A percentile compares a stretch with the other conserved stretches of the same genome.
Conservation (phyloP, 306 rosid species). For the Cicer yamashitae region DNA sequence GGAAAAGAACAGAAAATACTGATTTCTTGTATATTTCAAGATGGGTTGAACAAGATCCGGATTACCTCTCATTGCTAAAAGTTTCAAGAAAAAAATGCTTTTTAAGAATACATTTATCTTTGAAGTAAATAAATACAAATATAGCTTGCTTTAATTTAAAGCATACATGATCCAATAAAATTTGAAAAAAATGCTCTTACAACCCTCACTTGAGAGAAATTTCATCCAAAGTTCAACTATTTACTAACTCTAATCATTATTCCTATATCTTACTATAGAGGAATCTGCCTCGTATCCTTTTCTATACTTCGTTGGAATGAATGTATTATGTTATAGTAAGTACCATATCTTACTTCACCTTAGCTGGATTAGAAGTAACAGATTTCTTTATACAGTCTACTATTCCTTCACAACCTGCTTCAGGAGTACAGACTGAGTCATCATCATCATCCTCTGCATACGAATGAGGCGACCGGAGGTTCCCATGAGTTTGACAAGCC, state of each 20-base stretch:
- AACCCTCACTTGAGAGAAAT: conserved; percentile 6
- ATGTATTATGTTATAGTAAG: conserved; percentile 1
- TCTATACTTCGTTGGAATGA: conserved; percentile 6
- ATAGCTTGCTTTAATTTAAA: conserved; percentile 7
- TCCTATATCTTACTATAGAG: conserved; percentile 21
- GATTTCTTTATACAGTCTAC: conserved; percentile 83
- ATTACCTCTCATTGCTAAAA: conserved; percentile 30
- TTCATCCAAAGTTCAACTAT: conserved; percentile 25
- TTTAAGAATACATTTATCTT: background rate
- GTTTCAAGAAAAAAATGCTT: background rate
- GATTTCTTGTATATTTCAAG: conserved; percentile 1
- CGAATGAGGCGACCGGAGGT: conserved; percentile 92
- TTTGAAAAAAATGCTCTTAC: background rate
- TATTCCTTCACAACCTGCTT: conserved; percentile 79
- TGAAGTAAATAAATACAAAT: conserved; percentile 5
- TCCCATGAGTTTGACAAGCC: conserved; percentile 93
- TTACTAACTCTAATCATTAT: conserved; percentile 41
- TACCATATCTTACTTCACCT: conserved; percentile 42
- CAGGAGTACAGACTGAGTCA: conserved; percentile 47
- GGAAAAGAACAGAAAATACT: background rate
- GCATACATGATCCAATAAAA: conserved; percentile 20
- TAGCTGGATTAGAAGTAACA: conserved; percentile 57
- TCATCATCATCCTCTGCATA: conserved; percentile 58
- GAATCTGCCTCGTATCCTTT: conserved; percentile 14
- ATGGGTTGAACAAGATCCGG: conserved; percentile 15